phyloP scores from a whole-genome alignment of 2,329 filamentous ascomycete genomes.

The Dichotomopilus funicola region DNA sequence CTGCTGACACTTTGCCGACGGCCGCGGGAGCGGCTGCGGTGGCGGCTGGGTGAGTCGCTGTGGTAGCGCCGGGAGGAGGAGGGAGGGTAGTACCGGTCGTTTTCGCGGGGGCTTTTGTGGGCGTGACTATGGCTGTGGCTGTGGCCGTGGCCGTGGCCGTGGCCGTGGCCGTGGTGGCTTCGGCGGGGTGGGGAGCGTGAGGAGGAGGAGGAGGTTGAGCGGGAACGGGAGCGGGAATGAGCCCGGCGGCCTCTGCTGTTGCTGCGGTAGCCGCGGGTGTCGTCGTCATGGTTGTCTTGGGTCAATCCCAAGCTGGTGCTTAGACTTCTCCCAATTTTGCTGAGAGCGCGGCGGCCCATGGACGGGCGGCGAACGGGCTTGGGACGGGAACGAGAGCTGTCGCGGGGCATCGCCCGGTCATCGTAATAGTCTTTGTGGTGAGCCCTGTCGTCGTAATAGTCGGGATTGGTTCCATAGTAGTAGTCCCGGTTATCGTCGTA shows the following conservation, averaged over 20 bases:
- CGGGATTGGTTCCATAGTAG: background rate
- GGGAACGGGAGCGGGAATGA: background rate
- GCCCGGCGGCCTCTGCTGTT: background rate
- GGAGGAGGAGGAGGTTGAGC: background rate
- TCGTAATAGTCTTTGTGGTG: conserved; percentile 4
- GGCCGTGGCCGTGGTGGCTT: background rate
- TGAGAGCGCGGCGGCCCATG: conserved; percentile 17
- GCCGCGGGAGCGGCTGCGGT: background rate
- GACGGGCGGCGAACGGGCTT: conserved; percentile 16
- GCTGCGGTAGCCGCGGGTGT: background rate
- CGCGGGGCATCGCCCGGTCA: background rate
- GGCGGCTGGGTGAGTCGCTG: background rate
- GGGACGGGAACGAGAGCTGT: background rate
- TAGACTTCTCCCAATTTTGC: conserved; percentile 13
- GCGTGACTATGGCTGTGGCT: no score
- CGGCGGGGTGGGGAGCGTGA: background rate
- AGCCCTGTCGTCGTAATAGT: background rate
- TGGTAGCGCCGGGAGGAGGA: conserved; percentile 4
- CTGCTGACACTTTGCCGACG: background rate
- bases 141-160: no score
- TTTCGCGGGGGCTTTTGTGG: background rate
- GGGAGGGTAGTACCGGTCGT: conserved; percentile 6
- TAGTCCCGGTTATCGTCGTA: background rate
- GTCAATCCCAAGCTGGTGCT: conserved; percentile 11
- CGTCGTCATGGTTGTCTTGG: conserved; percentile 5